Evolutionary conservation across 257 asterid genomes (phyloP), one percentile per base, ranked within the genome.

Genomic region (Plantago elongata): DNA sequence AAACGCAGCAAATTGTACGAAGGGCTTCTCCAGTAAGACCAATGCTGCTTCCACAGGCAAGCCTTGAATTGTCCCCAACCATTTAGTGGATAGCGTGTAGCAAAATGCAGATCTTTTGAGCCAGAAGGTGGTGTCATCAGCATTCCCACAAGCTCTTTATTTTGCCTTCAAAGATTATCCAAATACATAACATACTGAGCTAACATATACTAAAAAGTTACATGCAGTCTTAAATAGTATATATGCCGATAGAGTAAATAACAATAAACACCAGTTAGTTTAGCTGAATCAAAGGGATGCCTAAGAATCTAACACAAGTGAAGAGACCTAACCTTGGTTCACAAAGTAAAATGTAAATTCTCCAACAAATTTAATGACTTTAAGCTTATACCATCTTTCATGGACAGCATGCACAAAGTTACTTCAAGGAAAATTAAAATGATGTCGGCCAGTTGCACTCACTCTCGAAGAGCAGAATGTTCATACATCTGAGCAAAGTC

Each of bases 21-120:
- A 12, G 84, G 78, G 66, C 78, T 79, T 70, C 84, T 79, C 84
- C 84, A 79, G 70, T 79, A 79, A 5, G 84, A 79, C 77, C 75
- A 67, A 15, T 67, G 47, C 9, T 79, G 84, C 69, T 79, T 79
- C 84, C 84, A 79, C 9, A 78, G 69, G 74, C 84, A 78, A 51
- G 81, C 70, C 54, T 75, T 78, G 78, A 66, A 66, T 61, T 57
- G 71, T 40, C 64, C 65, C 71, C 65, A 66, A 38, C 59, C 79
- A 74, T 34, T 71, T 13, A 71, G 80, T 0, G 80, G 65, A 60
- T 74, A 74, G 42, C 69, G 75, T 0, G 83, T 71, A 1, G 73
- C 79, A 50, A 78, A 78, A 55, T 67, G 67, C 59, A 78, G 34
- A 64, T 78, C 83, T n/a, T 56, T 15, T 9, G 79, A 63, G 10